Conservation (phyloP, 306 rosid genomes). For the Castanopsis chinensis region DNA sequence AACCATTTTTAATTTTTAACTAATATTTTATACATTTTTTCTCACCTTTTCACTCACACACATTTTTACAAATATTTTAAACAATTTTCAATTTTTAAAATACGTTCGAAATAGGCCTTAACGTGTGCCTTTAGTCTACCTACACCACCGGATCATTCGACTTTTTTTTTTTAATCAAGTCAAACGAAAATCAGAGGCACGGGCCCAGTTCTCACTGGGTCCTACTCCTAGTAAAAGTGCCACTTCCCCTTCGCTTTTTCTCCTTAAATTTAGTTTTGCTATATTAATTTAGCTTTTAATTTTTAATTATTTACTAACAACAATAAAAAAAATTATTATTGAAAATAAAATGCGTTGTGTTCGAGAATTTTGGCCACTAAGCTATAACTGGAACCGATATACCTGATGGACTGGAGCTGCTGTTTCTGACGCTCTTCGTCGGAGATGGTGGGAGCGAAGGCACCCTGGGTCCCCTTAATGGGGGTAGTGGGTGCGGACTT, state of each 20-base stretch:
- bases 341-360: not conserved
- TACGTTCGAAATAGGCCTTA: too few species aligned
- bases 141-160: not conserved
- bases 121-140: too few species aligned
- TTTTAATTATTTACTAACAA: not conserved
- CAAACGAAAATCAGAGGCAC: not conserved
- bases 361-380: too few species aligned
- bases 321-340: not conserved
- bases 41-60: too few species aligned
- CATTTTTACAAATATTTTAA: too few species aligned
- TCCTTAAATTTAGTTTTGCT: not conserved
- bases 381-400: too few species aligned
- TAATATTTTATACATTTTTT: too few species aligned
- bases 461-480: constrained; percentile 25
- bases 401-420: constrained; percentile 90
- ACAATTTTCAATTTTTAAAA: too few species aligned
- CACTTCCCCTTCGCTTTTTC: not conserved
- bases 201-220: not conserved
- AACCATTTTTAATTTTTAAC: too few species aligned
- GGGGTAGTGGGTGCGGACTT: constrained; percentile 78
- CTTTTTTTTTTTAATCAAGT: not conserved
- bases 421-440: constrained; percentile 65
- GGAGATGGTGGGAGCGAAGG: constrained; percentile 36
- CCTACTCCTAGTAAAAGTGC: not conserved
- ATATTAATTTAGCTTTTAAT: not conserved